Conservation (phyloP, 257 asterid species). For the Nicotiana attenuata region DNA sequence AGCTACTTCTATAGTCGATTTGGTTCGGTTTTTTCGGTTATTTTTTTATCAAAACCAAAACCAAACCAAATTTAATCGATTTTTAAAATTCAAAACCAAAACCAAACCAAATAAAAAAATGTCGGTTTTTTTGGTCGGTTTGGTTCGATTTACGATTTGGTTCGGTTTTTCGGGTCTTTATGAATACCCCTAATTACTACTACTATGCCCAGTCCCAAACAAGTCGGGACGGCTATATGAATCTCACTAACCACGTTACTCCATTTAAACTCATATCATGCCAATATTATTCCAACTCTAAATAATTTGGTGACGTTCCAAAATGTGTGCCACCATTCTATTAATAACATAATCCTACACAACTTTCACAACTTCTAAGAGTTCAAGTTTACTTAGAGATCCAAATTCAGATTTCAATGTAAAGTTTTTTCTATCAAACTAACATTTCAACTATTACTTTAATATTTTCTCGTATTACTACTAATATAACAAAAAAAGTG, state of each 20-base stretch:
- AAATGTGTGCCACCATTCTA: neutral
- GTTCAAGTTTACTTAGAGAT: neutral
- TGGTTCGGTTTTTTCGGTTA: too few species aligned
- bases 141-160: too few species aligned
- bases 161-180: too few species aligned
- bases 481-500: neutral
- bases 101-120: too few species aligned
- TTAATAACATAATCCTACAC: neutral
- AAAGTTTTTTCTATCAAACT: neutral
- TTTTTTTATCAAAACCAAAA: too few species aligned
- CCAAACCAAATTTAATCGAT: too few species aligned
- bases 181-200: too few species aligned
- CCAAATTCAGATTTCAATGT: neutral
- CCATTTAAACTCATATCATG: neutral
- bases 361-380: neutral
- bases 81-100: too few species aligned
- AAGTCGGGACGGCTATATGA: neutral
- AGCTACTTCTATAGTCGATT: too few species aligned
- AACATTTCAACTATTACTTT: constrained; percentile 3
- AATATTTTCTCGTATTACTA: neutral
- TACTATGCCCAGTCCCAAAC: neutral
- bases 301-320: neutral
- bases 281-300: neutral
- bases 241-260: neutral
- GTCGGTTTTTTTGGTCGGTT: too few species aligned